Evolutionary conservation across 371 early-diverging fungal genomes (phyloP), one percentile per base, ranked within the genome.

Genomic region (Gilbertella persicaria): DNA sequence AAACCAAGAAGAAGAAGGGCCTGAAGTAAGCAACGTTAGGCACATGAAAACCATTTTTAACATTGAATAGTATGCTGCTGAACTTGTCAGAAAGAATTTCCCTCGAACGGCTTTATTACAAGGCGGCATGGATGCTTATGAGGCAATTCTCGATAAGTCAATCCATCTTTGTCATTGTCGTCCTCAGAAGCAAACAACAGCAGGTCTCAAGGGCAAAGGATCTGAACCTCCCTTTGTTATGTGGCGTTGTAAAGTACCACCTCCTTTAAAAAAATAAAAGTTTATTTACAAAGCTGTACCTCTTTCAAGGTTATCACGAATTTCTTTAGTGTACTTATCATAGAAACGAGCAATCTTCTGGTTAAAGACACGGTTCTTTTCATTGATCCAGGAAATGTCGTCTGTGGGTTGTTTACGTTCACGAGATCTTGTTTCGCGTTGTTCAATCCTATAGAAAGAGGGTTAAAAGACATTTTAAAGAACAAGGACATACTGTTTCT

Each of bases 361-460:
- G 85, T 97, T 97, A 78, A 97, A 98, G 19, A 88, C 81, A 57
- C 88, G 90, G 69, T 98, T 98, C 72, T 92, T 82, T 52, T 97
- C 95, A 65, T 97, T 97, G 79, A 98, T 97, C 72, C 93, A 96
- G 16, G 94, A 92, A 53, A 98, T 91, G 51, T 93, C 94, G 23
- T 91, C 96, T 41, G 86, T 89, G 51, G 79, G 69, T 39, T 89
- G 83, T 55, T 88, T 83, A 58, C 88, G 78, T 37, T 82, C 80
- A 45, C 85, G 81, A n/a, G 88, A 88, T 60, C 85, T 86, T 38
- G 84, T 84, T 24, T 78, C 75, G 25, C 93, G 82, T 29, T 77
- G 77, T 30, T 82, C 82, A 53, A 84, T 80, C 53, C 82, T 86
- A 63, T n/a, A 51, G 16, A 62, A 46, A 57, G 19, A 25, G 38